phyloP scores from a whole-genome alignment of 1,139 yeast species.

The Schwanniomyces etchellsii region DNA sequence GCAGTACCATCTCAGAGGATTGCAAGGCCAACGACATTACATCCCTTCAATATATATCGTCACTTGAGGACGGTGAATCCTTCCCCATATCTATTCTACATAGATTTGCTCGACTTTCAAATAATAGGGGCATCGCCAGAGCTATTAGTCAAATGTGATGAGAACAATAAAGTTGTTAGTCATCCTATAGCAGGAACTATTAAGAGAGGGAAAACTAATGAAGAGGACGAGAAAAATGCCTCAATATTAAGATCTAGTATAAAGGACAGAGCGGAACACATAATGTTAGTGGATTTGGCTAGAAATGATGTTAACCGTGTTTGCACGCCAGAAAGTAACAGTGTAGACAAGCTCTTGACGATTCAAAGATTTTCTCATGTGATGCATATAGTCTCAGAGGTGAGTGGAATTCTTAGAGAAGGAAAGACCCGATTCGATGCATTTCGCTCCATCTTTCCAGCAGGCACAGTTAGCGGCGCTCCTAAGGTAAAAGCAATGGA shows the following conservation, averaged over 20 bases:
- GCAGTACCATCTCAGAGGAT: conserved; percentile 98
- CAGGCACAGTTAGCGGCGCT: conserved; percentile 98
- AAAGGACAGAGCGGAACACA: conserved; percentile 96
- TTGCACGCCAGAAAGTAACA: conserved; percentile 81
- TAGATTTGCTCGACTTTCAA: conserved; percentile 87
- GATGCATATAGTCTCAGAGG: conserved; percentile 93
- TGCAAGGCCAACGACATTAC: conserved; percentile 89
- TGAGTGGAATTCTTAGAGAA: conserved; percentile 78
- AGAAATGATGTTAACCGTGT: conserved; percentile 92
- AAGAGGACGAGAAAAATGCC: conserved; percentile 86
- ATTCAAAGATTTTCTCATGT: conserved; percentile 97
- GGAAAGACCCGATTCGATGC: conserved; percentile 94
- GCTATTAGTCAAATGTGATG: conserved; percentile 75
- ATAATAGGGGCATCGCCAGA: conserved; percentile 98
- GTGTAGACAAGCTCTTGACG: conserved; percentile 80
- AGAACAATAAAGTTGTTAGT: conserved; percentile 68
- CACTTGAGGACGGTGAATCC: conserved; percentile 95
- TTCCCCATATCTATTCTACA: conserved; percentile 90
- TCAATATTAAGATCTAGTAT: conserved; percentile 65
- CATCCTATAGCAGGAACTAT: conserved; percentile 99
- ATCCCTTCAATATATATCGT: conserved; percentile 93
- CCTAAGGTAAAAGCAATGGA: conserved; percentile 98
- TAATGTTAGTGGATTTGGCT: conserved; percentile 96
- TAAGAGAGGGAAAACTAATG: conserved; percentile 79
- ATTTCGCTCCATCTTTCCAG: conserved; percentile 94